phyloP scores from a whole-genome alignment of 1,139 yeast species.

The Pichia sp. region DNA sequence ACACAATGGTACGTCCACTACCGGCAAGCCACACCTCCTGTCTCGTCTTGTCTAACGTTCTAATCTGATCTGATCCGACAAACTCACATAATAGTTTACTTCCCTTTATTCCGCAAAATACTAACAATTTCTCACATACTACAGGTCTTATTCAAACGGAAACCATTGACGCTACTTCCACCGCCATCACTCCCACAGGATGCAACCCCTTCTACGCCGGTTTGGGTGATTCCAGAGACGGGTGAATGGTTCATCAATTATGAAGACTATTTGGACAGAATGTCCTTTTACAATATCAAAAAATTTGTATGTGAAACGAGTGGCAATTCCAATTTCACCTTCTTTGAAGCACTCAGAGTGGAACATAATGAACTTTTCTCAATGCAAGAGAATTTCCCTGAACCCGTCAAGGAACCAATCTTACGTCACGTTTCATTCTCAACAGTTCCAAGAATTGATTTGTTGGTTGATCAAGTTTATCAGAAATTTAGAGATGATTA shows the following conservation, averaged over 20 bases:
- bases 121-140: constrained; percentile 1
- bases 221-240: constrained; percentile 77
- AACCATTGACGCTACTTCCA: constrained; percentile 52
- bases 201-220: constrained; percentile 40
- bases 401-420: constrained; percentile 85
- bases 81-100: no score
- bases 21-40: no score
- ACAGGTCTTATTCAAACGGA: constrained; percentile 65
- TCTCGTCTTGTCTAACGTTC: no score
- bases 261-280: constrained; percentile 61
- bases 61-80: no score
- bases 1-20: no score
- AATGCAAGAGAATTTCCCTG: constrained; percentile 82
- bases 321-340: constrained; percentile 87
- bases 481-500: constrained; percentile 71
- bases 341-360: constrained; percentile 77
- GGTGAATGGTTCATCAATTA: constrained; percentile 81
- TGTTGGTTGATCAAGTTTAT: constrained; percentile 78
- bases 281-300: constrained; percentile 65
- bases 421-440: constrained; percentile 79
- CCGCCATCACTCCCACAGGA: constrained; percentile 53
- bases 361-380: constrained; percentile 63
- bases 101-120: no score
- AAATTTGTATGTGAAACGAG: constrained; percentile 94
- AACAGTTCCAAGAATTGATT: constrained; percentile 76